Evolutionary conservation across 2,329 filamentous ascomycete genomes (phyloP), one percentile per base, ranked within the genome.

Genomic region (Sordariomycetes sp.): DNA sequence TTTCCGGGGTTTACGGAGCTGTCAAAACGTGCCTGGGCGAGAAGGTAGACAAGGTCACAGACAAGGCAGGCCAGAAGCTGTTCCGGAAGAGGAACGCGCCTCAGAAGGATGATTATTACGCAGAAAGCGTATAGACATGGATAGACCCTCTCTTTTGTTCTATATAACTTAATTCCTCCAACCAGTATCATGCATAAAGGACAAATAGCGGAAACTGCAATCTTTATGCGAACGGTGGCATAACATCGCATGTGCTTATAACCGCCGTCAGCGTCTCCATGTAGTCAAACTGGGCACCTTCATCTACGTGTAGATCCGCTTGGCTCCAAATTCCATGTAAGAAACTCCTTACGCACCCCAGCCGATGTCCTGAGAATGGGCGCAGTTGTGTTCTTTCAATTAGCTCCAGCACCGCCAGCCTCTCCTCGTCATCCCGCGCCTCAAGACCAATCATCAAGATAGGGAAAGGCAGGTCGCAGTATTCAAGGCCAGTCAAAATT

Each of bases 1-100:
- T 76, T 3, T 76, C 74, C 0, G 74, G 70, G 6, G 64, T 64
- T 6, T 78, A 77, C 43, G 76, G 76, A 32, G 68, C 61, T 54
- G 25, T 71, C 60, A 74, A 73, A 68, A 72, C 69, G 0, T 73
- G 70, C 60, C 55, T 76, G 50, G 72, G 74, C 0, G 72, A 73
- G 12, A 74, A 74, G 64, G 66, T 67, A 4, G 74, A 76, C 12
- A 64, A 67, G 20, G 60, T 70, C 51, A 70, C 69, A n/a, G 70
- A 71, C 24, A 72, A 69, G 63, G 63, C 72, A 22, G 71, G 69
- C 1, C 63, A 67, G 54, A 76, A 74, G 66, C 46, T 73, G n/a
- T 72, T 73, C 53, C 62, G 62, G 40, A 71, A 68, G 64, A 72
- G 70, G 64, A 56, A 62, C n/a, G 60, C 60, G 55, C 12, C 61